Conservation (phyloP, 1,139 yeast genomes). For the Nakaseomyces glabratus region DNA sequence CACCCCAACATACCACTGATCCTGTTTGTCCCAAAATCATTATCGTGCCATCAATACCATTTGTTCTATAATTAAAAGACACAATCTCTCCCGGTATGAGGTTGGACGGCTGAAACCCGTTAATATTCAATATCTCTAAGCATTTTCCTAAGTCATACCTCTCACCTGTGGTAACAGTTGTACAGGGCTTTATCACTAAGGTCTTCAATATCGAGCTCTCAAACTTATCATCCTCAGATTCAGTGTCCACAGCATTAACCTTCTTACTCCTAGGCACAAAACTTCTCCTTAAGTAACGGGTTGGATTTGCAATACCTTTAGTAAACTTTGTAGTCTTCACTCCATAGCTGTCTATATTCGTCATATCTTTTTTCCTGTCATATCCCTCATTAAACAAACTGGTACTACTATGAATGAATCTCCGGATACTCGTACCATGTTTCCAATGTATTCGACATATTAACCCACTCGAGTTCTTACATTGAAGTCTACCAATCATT, state of each 20-base stretch:
- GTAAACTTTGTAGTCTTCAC: constrained; percentile 6
- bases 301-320: constrained; percentile 6
- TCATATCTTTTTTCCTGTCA: not conserved
- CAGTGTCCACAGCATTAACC: constrained; percentile 2
- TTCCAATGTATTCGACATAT: too few species aligned
- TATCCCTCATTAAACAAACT: not conserved
- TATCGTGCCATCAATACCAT: constrained; percentile 39
- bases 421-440: too few species aligned
- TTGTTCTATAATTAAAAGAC: constrained; percentile 32
- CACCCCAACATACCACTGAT: constrained; percentile 75
- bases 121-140: constrained; percentile 32
- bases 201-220: constrained; percentile 1
- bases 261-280: constrained; percentile 6
- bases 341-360: not conserved
- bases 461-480: too few species aligned
- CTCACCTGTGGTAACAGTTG: constrained; percentile 66
- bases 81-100: constrained; percentile 71
- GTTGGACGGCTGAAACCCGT: constrained; percentile 16
- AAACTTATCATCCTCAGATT: constrained; percentile 5
- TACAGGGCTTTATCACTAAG: constrained; percentile 34
- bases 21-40: constrained; percentile 59
- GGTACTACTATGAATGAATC: not conserved
- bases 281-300: constrained; percentile 8
- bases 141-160: constrained; percentile 46
- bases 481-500: too few species aligned